Evolutionary conservation across 768 basidiomycete genomes (phyloP), one percentile per base, ranked within the genome.

Genomic region (Boletus reticuloceps): DNA sequence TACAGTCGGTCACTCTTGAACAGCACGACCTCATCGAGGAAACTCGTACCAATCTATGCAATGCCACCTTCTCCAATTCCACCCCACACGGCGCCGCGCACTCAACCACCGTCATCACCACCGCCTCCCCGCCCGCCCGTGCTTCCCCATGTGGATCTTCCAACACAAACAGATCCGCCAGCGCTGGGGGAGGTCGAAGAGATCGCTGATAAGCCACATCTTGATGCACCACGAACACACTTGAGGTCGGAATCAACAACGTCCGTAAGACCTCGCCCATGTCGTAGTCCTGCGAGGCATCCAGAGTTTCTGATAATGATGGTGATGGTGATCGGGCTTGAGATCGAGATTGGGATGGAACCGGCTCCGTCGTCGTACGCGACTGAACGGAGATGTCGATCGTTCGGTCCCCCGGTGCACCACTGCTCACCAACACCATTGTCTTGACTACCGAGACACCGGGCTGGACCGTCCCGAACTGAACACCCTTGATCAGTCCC

Each of bases 301-400:
- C 54, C 14, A 50, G 20, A 11, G 54, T 36, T 12, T 54, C 51
- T 1, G 63, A 55, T 6, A 51, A 40, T 2, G 58, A 60, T 20
- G 50, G n/a, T 2, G 44, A 60, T 31, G 50, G n/a, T 2, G 44
- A 40, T 13, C 54, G 51, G 2, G 17, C 5, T n/a, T 16, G 39
- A 17, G 50, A 5, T 56, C 38, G 37, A 51, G 62, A 47, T 1
- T 61, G 32, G 7, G 53, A 7, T 4, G 34, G 2, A 9, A 3
- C 39, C 22, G 19, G 16, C 8, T 13, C 40, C 27, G 39, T 37
- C 8, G 45, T 51, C 25, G 79, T 65, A 22, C 74, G 76, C 10
- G 91, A 86, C 53, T 86, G 87, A 36, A 95, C 73, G 0, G 92
- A 94, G 36, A 96, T 74, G 65, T 97, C 94, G 51, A 97, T 69